A percentile compares a stretch with the other conserved stretches of the same genome.
Conservation (phyloP, 768 basidiomycete genomes). For the Suillus occidentalis region DNA sequence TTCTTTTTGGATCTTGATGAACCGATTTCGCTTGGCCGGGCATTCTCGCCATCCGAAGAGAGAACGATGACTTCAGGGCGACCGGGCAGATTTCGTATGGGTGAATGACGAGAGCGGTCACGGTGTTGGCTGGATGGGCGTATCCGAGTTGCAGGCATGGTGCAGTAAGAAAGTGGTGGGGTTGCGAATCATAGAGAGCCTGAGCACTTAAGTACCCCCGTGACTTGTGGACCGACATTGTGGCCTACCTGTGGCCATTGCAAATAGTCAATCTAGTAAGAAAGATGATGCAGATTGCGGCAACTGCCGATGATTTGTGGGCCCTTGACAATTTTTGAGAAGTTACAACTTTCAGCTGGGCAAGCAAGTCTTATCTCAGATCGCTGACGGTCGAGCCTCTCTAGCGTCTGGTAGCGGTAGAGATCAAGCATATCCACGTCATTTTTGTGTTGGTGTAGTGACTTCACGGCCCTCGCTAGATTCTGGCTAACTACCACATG, state of each 20-base stretch:
- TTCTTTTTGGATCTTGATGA: constrained; percentile 15
- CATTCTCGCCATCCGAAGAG: constrained; percentile 33
- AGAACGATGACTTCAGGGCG: constrained; percentile 30
- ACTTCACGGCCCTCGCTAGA: no score
- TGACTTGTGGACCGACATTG: background rate
- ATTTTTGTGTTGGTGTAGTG: no score
- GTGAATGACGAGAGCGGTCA: constrained; percentile 9
- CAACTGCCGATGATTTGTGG: no score
- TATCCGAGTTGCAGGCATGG: constrained; percentile 25
- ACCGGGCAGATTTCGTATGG: constrained; percentile 7
- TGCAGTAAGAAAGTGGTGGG: background rate
- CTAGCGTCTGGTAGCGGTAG: no score
- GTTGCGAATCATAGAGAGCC: background rate
- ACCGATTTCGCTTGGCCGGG: constrained; percentile 20
- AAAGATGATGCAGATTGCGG: no score
- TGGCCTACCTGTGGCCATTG: background rate
- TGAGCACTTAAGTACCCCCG: background rate
- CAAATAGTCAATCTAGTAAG: no score
- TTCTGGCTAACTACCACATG: no score
- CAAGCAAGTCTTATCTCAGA: no score
- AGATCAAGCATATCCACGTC: no score
- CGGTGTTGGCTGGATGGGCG: constrained; percentile 28
- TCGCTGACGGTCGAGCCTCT: no score
- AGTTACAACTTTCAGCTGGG: no score
- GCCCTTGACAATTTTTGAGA: no score